A percentile compares a stretch with the other conserved stretches of the same genome.
These are phyloP conservation scores for Eutrema yunnanense DNA, from an alignment of 345 rosid species.

Conservation along the genomic window DNA sequence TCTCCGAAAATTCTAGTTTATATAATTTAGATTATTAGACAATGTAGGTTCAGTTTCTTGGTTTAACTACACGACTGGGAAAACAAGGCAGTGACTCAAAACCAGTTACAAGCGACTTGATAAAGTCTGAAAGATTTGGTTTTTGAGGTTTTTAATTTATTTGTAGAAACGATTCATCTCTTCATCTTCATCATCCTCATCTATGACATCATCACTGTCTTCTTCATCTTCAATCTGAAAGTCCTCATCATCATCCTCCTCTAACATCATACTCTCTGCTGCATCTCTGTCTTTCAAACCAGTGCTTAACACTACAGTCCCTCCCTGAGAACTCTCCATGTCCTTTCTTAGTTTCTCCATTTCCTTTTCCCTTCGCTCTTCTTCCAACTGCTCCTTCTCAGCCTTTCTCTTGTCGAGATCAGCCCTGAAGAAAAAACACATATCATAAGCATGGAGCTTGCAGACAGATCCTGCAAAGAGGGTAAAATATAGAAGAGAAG, in stretches of 20 bases:
- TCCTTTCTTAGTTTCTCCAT: conserved; percentile 66
- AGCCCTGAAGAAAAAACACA: conserved; percentile 38
- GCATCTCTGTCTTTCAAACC: conserved; percentile 45
- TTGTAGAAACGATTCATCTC: conserved; percentile 41
- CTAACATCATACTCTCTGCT: conserved; percentile 44
- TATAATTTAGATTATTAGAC: neutral
- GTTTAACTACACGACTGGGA: conserved; percentile 6
- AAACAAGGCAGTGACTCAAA: neutral
- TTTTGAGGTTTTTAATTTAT: neutral
- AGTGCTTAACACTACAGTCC: conserved; percentile 62
- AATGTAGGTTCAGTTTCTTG: neutral
- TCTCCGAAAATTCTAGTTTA: neutral
- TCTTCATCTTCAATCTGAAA: conserved; percentile 34
- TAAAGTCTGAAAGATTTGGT: neutral
- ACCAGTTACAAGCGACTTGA: neutral
- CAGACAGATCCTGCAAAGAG: neutral
- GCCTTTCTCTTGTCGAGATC: conserved; percentile 71
- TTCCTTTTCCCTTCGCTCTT: conserved; percentile 47
- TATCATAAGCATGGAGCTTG: neutral
- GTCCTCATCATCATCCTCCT: conserved; percentile 37
- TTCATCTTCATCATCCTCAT: conserved; percentile 64
- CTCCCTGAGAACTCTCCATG: conserved; percentile 66
- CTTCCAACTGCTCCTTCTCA: conserved; percentile 69
- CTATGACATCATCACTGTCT: conserved; percentile 35
- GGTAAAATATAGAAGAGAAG: neutral